phyloP scores from a whole-genome alignment of 768 basidiomycete species.

The Agaricus sinodeliciosus region DNA sequence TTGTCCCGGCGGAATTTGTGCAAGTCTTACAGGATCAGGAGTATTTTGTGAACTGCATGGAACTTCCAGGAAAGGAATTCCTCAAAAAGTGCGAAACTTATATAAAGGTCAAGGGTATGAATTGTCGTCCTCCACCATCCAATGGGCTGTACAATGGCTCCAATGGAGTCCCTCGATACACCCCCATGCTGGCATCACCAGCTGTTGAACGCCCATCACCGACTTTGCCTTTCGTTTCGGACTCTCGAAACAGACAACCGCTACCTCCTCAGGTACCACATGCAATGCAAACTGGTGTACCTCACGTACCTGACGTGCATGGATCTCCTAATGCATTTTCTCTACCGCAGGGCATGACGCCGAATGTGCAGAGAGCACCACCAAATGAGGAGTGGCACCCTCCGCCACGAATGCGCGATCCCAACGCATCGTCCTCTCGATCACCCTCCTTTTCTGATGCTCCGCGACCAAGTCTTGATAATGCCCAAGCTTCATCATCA shows the following conservation, averaged over 20 bases:
- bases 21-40: conserved; percentile 87
- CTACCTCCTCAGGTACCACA: conserved; percentile 25
- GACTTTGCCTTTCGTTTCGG: conserved; percentile 31
- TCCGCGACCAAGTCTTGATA: conserved; percentile 37
- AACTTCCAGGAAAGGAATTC: conserved; percentile 91
- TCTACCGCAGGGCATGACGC: conserved; percentile 41
- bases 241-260: conserved; percentile 24
- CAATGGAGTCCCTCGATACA: conserved; percentile 35
- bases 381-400: conserved; percentile 39
- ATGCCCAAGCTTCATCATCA: conserved; percentile 21
- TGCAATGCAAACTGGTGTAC: conserved; percentile 27
- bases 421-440: conserved; percentile 29
- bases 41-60: conserved; percentile 81
- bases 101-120: conserved; percentile 60
- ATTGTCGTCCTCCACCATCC: conserved; percentile 41
- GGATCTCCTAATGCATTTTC: conserved; percentile 37
- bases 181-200: conserved; percentile 27
- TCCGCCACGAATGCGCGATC: conserved; percentile 31
- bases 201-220: conserved; percentile 41
- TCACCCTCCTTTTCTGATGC: conserved; percentile 49
- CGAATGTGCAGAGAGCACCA: conserved; percentile 27
- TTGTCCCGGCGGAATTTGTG: conserved; percentile 87
- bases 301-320: conserved; percentile 31
- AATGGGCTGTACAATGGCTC: conserved; percentile 27
- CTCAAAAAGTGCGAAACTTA: conserved; percentile 94